Base-by-base conservation (phyloP, 441 rosid genomes). In the Rhodomyrtus psidioides region DNA sequence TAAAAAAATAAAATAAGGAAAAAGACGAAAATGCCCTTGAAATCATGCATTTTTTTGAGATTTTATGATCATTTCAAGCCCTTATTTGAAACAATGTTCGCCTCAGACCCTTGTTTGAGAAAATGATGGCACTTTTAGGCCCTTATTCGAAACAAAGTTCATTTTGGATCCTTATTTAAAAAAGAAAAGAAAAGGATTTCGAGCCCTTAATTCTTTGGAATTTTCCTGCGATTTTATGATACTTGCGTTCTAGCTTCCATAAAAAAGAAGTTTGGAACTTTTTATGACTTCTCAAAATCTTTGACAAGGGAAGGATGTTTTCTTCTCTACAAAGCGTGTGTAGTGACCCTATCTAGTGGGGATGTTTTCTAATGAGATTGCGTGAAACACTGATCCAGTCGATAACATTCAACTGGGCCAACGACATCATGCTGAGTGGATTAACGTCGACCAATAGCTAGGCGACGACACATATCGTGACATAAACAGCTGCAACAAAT, bases 341-440 rank as follows among this genome's bases (percentile, higher is more conserved):
- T 17, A 8, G 5, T 62, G 75, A 30, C 12, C n/a, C 49, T 39
- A 70, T 65, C 13, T 62, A 21, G 12, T 65, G 76, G 14, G 14
- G 46, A 65, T 19, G 46, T 19, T 65, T 65, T 34, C 76, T 70
- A 6, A 70, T 34, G 79, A 21, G 49, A 34, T 70, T 39, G n/a
- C 12, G 8, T 39, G 49, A 39, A 34, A 34, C 17, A 65, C 21
- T 34, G 6, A 27, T 84, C 62, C 86, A 87, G 86, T 87, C 88
- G 9, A 56, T 87, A 42, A 81, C 86, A 4, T 87, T 87, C 82
- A 84, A 87, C 53, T 79, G 86, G 88, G 81, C 84, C 14, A 87
- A 62, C 16, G 74, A 87, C 12, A 26, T 84, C 4, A n/a, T 87
- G 24, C 39, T 84, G 13, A 87, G 81, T 24, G 51, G 88, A 7